These are phyloP conservation scores for Oryza brachyantha DNA, from an alignment of 176 grass and related monocot genomes.

Conservation along the genomic window DNA sequence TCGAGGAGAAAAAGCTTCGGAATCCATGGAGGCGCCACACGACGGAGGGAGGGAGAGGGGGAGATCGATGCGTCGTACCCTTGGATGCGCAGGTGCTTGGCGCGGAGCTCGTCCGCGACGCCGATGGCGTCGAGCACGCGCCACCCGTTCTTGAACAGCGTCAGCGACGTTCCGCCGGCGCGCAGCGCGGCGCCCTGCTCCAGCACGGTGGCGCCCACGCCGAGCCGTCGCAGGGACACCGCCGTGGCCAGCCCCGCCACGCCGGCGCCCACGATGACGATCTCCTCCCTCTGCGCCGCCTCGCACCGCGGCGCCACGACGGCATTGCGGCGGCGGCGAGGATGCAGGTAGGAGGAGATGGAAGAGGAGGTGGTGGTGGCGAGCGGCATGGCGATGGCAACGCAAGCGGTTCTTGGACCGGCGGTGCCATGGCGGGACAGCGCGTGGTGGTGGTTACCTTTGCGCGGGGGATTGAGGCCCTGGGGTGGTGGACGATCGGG, in stretches of 20 bases:
- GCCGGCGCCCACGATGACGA: conserved; percentile 84
- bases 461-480: too few relatives aligned
- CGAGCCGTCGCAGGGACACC: conserved; percentile 62
- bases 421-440: not conserved
- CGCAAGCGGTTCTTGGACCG: not conserved
- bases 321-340: not conserved
- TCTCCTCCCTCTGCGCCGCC: conserved; percentile 25
- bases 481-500: not conserved
- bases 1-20: not conserved
- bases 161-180: conserved; percentile 81
- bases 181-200: conserved; percentile 76
- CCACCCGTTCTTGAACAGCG: conserved; percentile 94
- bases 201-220: conserved; percentile 62
- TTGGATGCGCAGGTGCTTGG: conserved; percentile 67
- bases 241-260: conserved; percentile 82
- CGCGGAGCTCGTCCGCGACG: conserved; percentile 83
- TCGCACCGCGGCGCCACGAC: not conserved
- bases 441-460: not conserved
- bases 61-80: too few relatives aligned
- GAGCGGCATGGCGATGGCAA: conserved; percentile 31
- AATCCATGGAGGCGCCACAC: not conserved
- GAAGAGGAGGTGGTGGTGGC: not conserved
- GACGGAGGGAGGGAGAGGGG: not conserved
- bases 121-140: conserved; percentile 77
- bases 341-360: not conserved